A percentile compares a stretch with the other conserved stretches of the same genome.
These are phyloP conservation scores for Talinum fruticosum DNA, from an alignment of 148 eudicot species.

Conservation along the genomic window DNA sequence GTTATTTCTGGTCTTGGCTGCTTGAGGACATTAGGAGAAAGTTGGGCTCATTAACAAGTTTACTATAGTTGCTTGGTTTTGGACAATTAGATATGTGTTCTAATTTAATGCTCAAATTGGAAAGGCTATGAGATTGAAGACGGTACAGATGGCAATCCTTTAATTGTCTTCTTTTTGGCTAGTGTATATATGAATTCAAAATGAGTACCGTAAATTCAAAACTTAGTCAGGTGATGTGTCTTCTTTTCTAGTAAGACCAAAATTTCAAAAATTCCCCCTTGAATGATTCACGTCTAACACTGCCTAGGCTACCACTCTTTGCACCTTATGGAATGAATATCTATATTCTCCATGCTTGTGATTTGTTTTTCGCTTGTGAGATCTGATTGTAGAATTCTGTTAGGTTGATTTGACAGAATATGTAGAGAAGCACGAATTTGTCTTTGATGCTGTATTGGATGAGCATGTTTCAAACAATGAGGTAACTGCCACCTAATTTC, in stretches of 20 bases:
- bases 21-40: neutral
- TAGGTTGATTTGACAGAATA: slow-evolving; percentile 84
- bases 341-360: slow-evolving; percentile 3
- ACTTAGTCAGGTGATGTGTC: neutral
- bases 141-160: neutral
- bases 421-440: slow-evolving; percentile 74
- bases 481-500: slow-evolving; percentile 33
- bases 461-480: slow-evolving; percentile 65
- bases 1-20: neutral
- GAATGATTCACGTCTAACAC: neutral
- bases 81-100: neutral
- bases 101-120: no score
- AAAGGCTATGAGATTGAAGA: neutral
- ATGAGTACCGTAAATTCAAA: no score
- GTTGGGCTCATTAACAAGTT: neutral
- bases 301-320: neutral
- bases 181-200: no score
- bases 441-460: slow-evolving; percentile 69
- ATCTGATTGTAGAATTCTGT: slow-evolving; percentile 23
- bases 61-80: neutral
- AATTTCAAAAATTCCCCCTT: neutral
- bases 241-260: neutral
- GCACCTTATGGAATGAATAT: neutral
- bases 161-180: neutral
- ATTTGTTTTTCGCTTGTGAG: neutral